Evolutionary conservation across 2,329 filamentous ascomycete genomes (phyloP), one percentile per base, ranked within the genome.

Genomic region (Fusarium lyarnte): DNA sequence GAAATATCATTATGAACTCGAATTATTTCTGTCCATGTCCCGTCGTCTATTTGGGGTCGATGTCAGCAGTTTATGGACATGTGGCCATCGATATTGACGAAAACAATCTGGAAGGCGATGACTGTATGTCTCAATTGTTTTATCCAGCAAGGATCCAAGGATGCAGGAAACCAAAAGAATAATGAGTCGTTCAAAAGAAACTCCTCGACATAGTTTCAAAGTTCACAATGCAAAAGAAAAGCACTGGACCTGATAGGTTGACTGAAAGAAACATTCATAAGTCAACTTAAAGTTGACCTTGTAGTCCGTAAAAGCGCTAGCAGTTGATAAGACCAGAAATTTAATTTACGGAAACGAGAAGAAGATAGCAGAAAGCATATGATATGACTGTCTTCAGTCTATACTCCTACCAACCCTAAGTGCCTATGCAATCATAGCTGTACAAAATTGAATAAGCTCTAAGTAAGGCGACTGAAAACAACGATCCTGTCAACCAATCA

Each of bases 1-100:
- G 3, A 4, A 6, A 4, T 36, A 2, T 27, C 3, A n/a, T 5
- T 16, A 3, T 3, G 10, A 52, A 0, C 13, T 27, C 2, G 8
- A 7, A 6, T 9, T 13, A n/a, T 1, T 38, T 7, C 13, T 38
- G 21, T 8, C 2, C 2, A 4, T 52, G 8, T 7, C 13, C 12
- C 10, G 13, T 27, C 9, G 8, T 33, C n/a, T 51, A n/a, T 3
- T n/a, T 27, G 23, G 47, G 19, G 5, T 7, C 4, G 17, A 6
- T 52, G 3, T 3, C 7, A 39, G 10, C n/a, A 51, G 25, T 27
- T 8, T n/a, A 25, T 19, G 19, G 46, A 7, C 11, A 33, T 47
- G 27, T 17, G 14, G 19, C 14, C 14, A 47, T 31, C 27, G 42
- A 43, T 3, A 6, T 29, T 29, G 13, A 21, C 27, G 19, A 47